Evolutionary conservation across 2,329 filamentous ascomycete genomes (phyloP).

Genomic region (Penicillium sp.): DNA sequence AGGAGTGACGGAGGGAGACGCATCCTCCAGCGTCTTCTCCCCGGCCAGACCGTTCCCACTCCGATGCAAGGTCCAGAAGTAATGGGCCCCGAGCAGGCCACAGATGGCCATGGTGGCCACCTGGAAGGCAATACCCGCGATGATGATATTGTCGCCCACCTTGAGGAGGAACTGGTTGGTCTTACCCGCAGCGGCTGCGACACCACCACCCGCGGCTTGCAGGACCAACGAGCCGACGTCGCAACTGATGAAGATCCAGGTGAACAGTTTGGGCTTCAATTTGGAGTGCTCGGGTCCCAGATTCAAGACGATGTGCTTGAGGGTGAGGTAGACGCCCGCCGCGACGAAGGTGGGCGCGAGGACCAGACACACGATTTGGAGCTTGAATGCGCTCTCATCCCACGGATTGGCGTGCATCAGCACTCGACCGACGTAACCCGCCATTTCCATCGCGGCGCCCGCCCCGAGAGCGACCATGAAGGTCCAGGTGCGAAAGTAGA

Average conservation of each 20-base stretch:
- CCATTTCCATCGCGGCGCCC: conserved; percentile 47
- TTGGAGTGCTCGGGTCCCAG: conserved; percentile 48
- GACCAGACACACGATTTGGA: conserved; percentile 52
- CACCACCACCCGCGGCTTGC: conserved; percentile 53
- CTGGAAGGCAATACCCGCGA: conserved; percentile 54
- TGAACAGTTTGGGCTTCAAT: conserved; percentile 47
- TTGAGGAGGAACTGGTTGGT: conserved; percentile 34
- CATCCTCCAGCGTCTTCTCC: conserved; percentile 26
- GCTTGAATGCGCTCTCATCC: conserved; percentile 44
- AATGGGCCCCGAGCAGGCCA: conserved; percentile 34
- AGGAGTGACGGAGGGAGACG: conserved; percentile 10
- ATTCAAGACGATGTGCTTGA: conserved; percentile 53
- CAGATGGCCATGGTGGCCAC: conserved; percentile 45
- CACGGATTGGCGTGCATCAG: conserved; percentile 51
- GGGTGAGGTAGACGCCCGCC: conserved; percentile 51
- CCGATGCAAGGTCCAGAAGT: conserved; percentile 39
- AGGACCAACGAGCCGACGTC: conserved; percentile 55
- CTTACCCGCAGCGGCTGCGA: conserved; percentile 48
- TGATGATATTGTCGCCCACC: conserved; percentile 51
- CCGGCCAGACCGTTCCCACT: conserved; percentile 21
- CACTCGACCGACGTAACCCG: conserved; percentile 53
- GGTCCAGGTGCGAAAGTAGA: conserved; percentile 51
- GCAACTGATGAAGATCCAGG: conserved; percentile 55
- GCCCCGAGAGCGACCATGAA: conserved; percentile 47
- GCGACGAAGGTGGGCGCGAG: conserved; percentile 53